phyloP scores from a whole-genome alignment of 306 rosid genomes.

The Fragaria vesca region DNA sequence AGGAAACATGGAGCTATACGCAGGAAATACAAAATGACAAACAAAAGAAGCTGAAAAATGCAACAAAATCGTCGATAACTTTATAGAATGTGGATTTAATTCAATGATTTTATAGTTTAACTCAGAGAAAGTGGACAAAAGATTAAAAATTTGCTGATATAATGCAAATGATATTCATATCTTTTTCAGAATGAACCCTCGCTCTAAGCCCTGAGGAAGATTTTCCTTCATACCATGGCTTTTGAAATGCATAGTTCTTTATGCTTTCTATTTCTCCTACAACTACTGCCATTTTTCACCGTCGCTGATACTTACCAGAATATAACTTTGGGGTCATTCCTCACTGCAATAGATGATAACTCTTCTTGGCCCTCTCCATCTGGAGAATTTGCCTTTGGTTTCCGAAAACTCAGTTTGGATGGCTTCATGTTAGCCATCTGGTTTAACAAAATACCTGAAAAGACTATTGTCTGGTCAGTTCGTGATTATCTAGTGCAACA shows the following conservation, averaged over 20 bases:
- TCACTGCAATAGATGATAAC: conserved; percentile 14
- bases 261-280: background rate
- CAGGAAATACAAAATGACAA: background rate
- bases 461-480: conserved; percentile 43
- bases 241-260: background rate
- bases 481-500: background rate
- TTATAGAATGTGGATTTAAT: background rate
- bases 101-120: background rate
- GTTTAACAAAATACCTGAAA: conserved; percentile 37
- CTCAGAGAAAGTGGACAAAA: background rate
- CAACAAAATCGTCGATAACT: background rate
- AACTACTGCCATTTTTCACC: conserved; percentile 8
- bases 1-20: background rate
- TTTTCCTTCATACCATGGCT: background rate
- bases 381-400: conserved; percentile 54
- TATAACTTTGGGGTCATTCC: conserved; percentile 21
- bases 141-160: background rate
- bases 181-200: background rate
- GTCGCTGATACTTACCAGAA: conserved; percentile 14
- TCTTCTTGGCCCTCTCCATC: conserved; percentile 30
- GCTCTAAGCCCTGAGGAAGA: background rate
- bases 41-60: background rate
- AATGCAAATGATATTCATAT: background rate
- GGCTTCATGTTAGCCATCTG: conserved; percentile 47
- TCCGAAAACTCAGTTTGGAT: conserved; percentile 10